Base-by-base conservation (phyloP, 164 flowering plant genomes). In the Cinnamomum micranthum region DNA sequence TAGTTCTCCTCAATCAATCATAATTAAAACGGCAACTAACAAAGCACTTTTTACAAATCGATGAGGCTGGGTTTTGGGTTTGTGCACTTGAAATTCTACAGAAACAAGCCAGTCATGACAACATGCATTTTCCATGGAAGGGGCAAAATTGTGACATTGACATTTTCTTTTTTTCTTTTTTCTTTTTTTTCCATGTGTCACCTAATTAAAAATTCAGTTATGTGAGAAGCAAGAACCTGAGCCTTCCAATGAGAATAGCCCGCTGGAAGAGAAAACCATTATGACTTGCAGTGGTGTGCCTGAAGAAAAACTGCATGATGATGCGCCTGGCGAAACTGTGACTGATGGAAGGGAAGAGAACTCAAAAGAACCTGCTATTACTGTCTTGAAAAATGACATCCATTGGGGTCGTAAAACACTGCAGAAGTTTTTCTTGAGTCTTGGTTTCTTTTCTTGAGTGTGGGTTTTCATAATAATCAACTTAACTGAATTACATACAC, bases 331-430 rank as follows among this genome's bases (percentile, higher is more conserved):
- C 23, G 75, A 70, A 71, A 50, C 19, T 19, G 33, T 17, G 13
- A 50, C 41, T 1, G 62, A 50, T 50, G 20, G 20, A 47, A 31
- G 62, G 0, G 23, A 65, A n/a, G 76, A 77, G 55, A 33, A 68
- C 17, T 62, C 62, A 58, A 71, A 69, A 69, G 75, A 69, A 35
- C 75, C 76, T 69, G 27, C 70, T n/a, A 68, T 47, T 35, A 69
- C 50, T 60, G 75, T 72, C 25, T 65, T 84, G 67, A 24, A 75
- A 52, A 85, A 76, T 55, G 87, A 87, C 76, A 62, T 85, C 41
- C 76, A 81, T 20, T 86, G 91, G 91, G 87, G 87, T 55, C 83
- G 70, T 17, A 76, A 63, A 76, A 68, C 81, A 5, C 73, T 88
- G 76, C 81, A 71, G 71, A 79, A 77, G 77, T 69, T 90, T 52